A percentile compares a stretch with the other conserved stretches of the same genome.
These are phyloP conservation scores for Aspergillaceae sp. DNA, from an alignment of 2,329 filamentous ascomycete genomes.

Conservation along the genomic window DNA sequence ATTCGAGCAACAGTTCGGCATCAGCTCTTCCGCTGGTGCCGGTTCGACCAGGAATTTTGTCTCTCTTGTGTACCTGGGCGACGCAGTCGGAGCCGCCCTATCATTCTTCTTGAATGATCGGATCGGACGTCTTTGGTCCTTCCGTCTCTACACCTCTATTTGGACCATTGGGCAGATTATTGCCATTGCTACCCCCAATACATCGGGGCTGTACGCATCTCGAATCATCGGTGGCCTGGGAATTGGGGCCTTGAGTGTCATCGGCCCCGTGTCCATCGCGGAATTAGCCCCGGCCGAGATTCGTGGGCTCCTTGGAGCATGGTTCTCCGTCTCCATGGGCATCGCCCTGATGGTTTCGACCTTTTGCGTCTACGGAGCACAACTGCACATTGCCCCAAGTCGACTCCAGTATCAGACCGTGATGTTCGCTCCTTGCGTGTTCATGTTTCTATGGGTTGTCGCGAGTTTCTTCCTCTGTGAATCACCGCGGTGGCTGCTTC, in stretches of 20 bases:
- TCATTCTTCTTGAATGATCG: slow-evolving; percentile 35
- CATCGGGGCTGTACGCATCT: slow-evolving; percentile 25
- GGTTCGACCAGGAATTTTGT: slow-evolving; percentile 28
- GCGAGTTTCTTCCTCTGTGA: slow-evolving; percentile 26
- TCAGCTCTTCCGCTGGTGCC: slow-evolving; percentile 21
- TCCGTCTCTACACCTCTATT: slow-evolving; percentile 28
- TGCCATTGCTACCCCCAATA: slow-evolving; percentile 8
- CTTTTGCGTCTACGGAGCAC: slow-evolving; percentile 30
- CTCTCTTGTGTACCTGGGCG: slow-evolving; percentile 29
- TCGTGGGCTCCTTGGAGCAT: slow-evolving; percentile 30
- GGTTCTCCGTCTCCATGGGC: slow-evolving; percentile 33
- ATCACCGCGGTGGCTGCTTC: slow-evolving; percentile 29
- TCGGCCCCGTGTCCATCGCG: slow-evolving; percentile 30
- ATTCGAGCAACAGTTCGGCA: slow-evolving; percentile 29
- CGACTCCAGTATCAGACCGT: slow-evolving; percentile 28
- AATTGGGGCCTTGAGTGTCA: slow-evolving; percentile 33
- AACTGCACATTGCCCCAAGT: slow-evolving; percentile 19
- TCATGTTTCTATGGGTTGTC: slow-evolving; percentile 18
- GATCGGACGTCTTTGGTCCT: slow-evolving; percentile 34
- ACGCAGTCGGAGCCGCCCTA: slow-evolving; percentile 20
- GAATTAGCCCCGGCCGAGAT: slow-evolving; percentile 36
- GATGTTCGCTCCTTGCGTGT: slow-evolving; percentile 23
- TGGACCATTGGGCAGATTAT: slow-evolving; percentile 18
- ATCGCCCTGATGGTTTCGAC: slow-evolving; percentile 23
- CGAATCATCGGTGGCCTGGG: slow-evolving; percentile 33